phyloP scores from a whole-genome alignment of 2,329 filamentous ascomycete genomes.

The Dothiorella sarmentorum region DNA sequence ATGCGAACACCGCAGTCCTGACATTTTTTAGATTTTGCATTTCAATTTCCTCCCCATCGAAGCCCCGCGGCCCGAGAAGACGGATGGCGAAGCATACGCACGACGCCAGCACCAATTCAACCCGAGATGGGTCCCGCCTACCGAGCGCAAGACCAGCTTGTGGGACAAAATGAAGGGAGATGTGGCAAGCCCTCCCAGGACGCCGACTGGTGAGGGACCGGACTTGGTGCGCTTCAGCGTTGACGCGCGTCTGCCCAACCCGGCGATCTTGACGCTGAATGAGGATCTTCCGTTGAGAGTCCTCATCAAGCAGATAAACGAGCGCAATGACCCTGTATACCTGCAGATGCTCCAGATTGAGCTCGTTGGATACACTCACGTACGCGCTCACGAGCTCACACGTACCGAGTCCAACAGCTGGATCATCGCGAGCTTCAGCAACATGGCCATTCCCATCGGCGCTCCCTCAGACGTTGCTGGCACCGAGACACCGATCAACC shows the following conservation, averaged over 20 bases:
- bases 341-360: constrained; percentile 78
- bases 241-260: constrained; percentile 82
- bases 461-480: constrained; percentile 55
- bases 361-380: constrained; percentile 73
- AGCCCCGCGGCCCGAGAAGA: constrained; percentile 66
- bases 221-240: constrained; percentile 60
- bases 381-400: constrained; percentile 72
- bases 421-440: constrained; percentile 68
- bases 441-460: constrained; percentile 70
- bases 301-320: constrained; percentile 70
- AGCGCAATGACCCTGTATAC: constrained; percentile 66
- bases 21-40: constrained; percentile 24
- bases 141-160: constrained; percentile 54
- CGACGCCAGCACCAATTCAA: constrained; percentile 64
- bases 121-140: constrained; percentile 31
- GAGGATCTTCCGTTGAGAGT: constrained; percentile 77
- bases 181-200: not conserved
- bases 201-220: constrained; percentile 20
- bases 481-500: constrained; percentile 67
- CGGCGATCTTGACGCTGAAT: constrained; percentile 85
- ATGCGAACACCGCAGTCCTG: not conserved
- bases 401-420: constrained; percentile 70
- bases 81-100: constrained; percentile 78
- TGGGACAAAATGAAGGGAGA: constrained; percentile 48
- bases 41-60: constrained; percentile 94